phyloP scores from a whole-genome alignment of 805 yeast genomes.

The Kazachstania martiniae region DNA sequence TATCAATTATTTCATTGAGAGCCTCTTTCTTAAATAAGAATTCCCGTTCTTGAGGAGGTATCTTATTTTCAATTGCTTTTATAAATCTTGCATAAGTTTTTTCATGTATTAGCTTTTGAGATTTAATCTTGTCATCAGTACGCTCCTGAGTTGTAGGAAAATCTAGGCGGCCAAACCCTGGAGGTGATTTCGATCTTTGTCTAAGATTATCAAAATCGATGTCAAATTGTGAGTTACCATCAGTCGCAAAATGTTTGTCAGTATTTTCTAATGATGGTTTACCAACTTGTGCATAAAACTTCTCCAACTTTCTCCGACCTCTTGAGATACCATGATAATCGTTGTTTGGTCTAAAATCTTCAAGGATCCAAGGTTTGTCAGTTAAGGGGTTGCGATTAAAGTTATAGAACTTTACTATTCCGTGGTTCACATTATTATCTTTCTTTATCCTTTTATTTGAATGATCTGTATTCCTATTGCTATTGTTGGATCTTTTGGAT shows the following conservation, averaged over 20 bases:
- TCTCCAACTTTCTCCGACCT: slow-evolving; percentile 11
- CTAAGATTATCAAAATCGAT: slow-evolving; percentile 22
- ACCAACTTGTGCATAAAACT: slow-evolving; percentile 14
- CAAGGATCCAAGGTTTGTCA: slow-evolving; percentile 25
- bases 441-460: too few species aligned
- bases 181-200: slow-evolving; percentile 38
- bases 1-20: slow-evolving; percentile 30
- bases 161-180: slow-evolving; percentile 49
- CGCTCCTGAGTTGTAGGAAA: slow-evolving; percentile 49
- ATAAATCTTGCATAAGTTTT: slow-evolving; percentile 36
- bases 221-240: slow-evolving; percentile 10
- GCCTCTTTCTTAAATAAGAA: slow-evolving; percentile 36
- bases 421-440: too few species aligned
- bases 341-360: slow-evolving; percentile 24
- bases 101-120: slow-evolving; percentile 26
- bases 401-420: too few species aligned
- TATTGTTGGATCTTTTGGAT: too few species aligned
- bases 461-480: too few species aligned
- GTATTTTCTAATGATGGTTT: slow-evolving; percentile 6
- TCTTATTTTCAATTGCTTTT: slow-evolving; percentile 31
- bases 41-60: slow-evolving; percentile 25
- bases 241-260: background rate
- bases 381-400: slow-evolving; percentile 21
- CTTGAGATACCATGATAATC: slow-evolving; percentile 5
- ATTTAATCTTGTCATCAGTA: slow-evolving; percentile 28